Evolutionary conservation across 2,329 filamentous ascomycete species (phyloP).

Genomic region (Colletotrichum euphorbiae): DNA sequence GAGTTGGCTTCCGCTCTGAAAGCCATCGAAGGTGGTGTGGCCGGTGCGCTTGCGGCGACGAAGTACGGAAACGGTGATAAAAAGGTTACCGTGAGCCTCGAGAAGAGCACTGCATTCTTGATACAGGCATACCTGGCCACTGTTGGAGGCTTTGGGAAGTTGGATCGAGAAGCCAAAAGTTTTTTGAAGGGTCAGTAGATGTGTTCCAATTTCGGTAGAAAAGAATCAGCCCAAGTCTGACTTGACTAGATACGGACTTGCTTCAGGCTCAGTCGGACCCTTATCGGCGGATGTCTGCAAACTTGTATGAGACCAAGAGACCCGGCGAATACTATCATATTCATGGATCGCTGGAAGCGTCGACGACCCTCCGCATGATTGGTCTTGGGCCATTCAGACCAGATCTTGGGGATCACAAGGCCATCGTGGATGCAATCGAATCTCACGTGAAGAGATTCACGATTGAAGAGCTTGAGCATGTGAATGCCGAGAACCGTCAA

Average conservation of each 20-base stretch:
- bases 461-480: slow-evolving; percentile 65
- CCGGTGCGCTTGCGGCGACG: slow-evolving; percentile 47
- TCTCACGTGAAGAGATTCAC: slow-evolving; percentile 66
- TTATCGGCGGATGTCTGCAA: slow-evolving; percentile 79
- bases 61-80: slow-evolving; percentile 39
- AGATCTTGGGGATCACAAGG: slow-evolving; percentile 69
- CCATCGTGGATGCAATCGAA: slow-evolving; percentile 71
- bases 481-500: slow-evolving; percentile 67
- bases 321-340: slow-evolving; percentile 79
- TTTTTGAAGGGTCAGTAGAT: slow-evolving; percentile 46
- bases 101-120: slow-evolving; percentile 58
- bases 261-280: slow-evolving; percentile 76
- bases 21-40: slow-evolving; percentile 54
- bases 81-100: slow-evolving; percentile 48
- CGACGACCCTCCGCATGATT: slow-evolving; percentile 76
- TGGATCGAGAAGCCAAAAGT: slow-evolving; percentile 49
- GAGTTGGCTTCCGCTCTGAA: slow-evolving; percentile 58
- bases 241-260: slow-evolving; percentile 73
- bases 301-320: slow-evolving; percentile 76
- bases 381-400: slow-evolving; percentile 72
- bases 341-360: slow-evolving; percentile 79
- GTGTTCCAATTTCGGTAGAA: not conserved
- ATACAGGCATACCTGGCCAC: slow-evolving; percentile 51
- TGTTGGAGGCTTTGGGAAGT: slow-evolving; percentile 53
- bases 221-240: not conserved